Evolutionary conservation across 2,329 filamentous ascomycete genomes (phyloP).

Genomic region (Geoglossum cookeanum): DNA sequence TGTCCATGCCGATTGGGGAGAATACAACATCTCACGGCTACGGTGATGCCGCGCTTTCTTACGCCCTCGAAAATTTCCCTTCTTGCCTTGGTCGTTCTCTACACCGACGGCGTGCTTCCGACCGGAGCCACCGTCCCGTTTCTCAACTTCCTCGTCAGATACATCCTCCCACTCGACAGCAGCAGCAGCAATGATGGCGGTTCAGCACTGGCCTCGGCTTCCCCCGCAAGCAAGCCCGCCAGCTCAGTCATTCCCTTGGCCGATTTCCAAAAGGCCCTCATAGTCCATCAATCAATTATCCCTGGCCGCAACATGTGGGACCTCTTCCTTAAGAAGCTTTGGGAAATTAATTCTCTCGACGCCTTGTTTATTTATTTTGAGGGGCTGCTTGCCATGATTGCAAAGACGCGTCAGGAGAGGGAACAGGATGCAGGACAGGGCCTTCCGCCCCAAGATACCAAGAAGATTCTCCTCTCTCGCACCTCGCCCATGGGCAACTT

Average conservation of each 20-base stretch:
- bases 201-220: slow-evolving; percentile 9
- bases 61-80: slow-evolving; percentile 79
- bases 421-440: slow-evolving; percentile 35
- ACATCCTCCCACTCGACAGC: slow-evolving; percentile 30
- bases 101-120: slow-evolving; percentile 51
- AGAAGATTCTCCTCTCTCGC: slow-evolving; percentile 43
- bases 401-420: slow-evolving; percentile 41
- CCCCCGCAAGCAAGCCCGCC: slow-evolving; percentile 23
- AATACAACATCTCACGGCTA: no score
- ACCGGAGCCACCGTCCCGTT: slow-evolving; percentile 53
- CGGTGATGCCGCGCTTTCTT: slow-evolving; percentile 58
- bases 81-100: slow-evolving; percentile 62
- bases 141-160: slow-evolving; percentile 58
- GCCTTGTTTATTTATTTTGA: slow-evolving; percentile 61
- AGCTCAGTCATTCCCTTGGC: slow-evolving; percentile 19
- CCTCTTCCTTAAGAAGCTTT: slow-evolving; percentile 59
- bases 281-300: slow-evolving; percentile 29
- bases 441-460: slow-evolving; percentile 24
- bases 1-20: no score
- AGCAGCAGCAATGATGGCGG: neutral
- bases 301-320: slow-evolving; percentile 80
- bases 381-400: slow-evolving; percentile 35
- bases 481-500: slow-evolving; percentile 70
- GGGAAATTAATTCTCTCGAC: slow-evolving; percentile 68
- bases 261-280: slow-evolving; percentile 29